These are phyloP conservation scores for Huntiella moniliformis DNA, from an alignment of 2,329 filamentous ascomycete species.

Conservation along the genomic window DNA sequence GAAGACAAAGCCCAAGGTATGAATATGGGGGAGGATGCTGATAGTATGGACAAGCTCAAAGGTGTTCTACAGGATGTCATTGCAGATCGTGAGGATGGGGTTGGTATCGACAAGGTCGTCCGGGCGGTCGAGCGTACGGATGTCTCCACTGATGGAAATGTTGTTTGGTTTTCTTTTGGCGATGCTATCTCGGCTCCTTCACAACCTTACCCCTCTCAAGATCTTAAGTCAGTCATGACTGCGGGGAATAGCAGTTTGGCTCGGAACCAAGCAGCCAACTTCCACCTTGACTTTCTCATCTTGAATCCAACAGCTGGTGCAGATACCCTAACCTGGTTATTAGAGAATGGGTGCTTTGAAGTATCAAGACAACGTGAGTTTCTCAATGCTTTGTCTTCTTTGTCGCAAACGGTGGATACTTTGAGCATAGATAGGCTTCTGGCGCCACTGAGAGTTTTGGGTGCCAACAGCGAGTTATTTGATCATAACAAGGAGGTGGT, in stretches of 20 bases:
- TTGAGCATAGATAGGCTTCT: too few species aligned
- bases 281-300: too few species aligned
- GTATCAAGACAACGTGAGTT: constrained; percentile 1
- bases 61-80: constrained; percentile 2
- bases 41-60: constrained; percentile 1
- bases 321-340: constrained; percentile 42
- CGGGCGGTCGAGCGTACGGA: constrained; percentile 5
- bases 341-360: constrained; percentile 32
- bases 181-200: constrained; percentile 23
- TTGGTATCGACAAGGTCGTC: constrained; percentile 11
- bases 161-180: constrained; percentile 6
- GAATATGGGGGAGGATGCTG: neutral
- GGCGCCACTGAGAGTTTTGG: constrained; percentile 1
- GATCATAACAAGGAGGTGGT: constrained; percentile 1
- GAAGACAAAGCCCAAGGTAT: neutral
- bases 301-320: too few species aligned
- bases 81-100: constrained; percentile 8
- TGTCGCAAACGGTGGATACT: too few species aligned
- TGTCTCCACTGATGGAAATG: neutral
- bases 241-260: too few species aligned
- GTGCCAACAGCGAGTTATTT: constrained; percentile 7
- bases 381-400: constrained; percentile 4
- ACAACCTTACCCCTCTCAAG: constrained; percentile 24
- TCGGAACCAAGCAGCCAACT: too few species aligned
- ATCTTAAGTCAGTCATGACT: too few species aligned